Conservation (phyloP, 1,284 basidiomycete genomes). For the Boletus mariae region DNA sequence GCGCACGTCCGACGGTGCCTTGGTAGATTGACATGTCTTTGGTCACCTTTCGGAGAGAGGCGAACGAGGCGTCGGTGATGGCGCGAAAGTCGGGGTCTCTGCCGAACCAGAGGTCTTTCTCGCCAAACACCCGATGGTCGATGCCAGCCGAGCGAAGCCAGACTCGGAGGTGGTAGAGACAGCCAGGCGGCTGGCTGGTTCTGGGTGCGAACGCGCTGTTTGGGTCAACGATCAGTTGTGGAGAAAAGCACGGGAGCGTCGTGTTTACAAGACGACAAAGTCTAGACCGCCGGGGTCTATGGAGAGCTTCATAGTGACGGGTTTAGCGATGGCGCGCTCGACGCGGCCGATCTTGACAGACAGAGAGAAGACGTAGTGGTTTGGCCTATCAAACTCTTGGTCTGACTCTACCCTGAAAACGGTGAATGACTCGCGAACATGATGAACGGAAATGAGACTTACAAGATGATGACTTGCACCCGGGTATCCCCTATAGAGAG, state of each 20-base stretch:
- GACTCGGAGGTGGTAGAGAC: slow-evolving; percentile 51
- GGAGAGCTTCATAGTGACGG: slow-evolving; percentile 41
- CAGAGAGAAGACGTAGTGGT: slow-evolving; percentile 47
- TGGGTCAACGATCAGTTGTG: neutral
- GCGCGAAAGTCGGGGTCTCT: slow-evolving; percentile 56
- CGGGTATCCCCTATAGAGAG: slow-evolving; percentile 17
- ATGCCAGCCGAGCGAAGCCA: slow-evolving; percentile 52
- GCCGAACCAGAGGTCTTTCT: slow-evolving; percentile 57
- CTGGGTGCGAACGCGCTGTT: slow-evolving; percentile 54
- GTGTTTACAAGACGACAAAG: slow-evolving; percentile 56
- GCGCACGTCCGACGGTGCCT: slow-evolving; percentile 47
- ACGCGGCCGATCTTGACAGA: slow-evolving; percentile 50
- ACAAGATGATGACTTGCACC: slow-evolving; percentile 31
- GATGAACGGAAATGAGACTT: slow-evolving; percentile 3
- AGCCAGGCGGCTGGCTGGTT: slow-evolving; percentile 44
- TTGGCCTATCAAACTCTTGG: slow-evolving; percentile 35
- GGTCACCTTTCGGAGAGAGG: slow-evolving; percentile 40
- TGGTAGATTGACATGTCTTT: slow-evolving; percentile 48
- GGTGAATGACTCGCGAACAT: slow-evolving; percentile 1
- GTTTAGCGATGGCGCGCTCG: slow-evolving; percentile 48
- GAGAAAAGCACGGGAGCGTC: neutral
- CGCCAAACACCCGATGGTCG: slow-evolving; percentile 56
- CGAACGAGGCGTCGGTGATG: slow-evolving; percentile 52
- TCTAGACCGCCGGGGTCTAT: slow-evolving; percentile 50
- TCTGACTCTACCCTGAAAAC: slow-evolving; percentile 47